Evolutionary conservation across 768 basidiomycete genomes (phyloP).

Genomic region (Tulasnella sp.): DNA sequence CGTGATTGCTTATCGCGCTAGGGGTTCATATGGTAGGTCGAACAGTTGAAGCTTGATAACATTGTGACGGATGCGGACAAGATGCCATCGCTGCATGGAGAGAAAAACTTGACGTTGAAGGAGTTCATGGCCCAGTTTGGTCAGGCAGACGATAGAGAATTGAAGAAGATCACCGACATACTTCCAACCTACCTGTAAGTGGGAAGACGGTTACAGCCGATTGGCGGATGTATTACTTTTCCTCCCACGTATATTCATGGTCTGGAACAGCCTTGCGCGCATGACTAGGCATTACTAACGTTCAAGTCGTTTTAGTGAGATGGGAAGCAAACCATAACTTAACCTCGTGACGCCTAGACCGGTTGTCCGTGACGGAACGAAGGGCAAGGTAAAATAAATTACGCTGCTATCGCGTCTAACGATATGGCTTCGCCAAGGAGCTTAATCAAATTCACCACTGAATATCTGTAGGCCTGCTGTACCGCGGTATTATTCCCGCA

Average conservation of each 20-base stretch:
- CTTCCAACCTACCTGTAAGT: conserved; percentile 40
- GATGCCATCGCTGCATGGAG: conserved; percentile 4
- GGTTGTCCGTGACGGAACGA: no score
- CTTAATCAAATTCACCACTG: background rate
- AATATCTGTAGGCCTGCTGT: conserved; percentile 9
- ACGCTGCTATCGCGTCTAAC: no score
- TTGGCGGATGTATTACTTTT: background rate
- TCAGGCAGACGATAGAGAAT: conserved; percentile 1
- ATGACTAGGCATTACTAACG: background rate
- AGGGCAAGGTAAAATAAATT: no score
- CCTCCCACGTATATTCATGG: background rate
- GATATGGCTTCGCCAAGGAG: no score
- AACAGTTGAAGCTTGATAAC: conserved; percentile 18
- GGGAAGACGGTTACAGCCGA: background rate
- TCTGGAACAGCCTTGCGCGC: background rate
- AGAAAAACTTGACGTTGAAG: conserved; percentile 9
- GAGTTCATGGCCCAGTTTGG: conserved; percentile 8
- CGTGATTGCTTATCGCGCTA: background rate
- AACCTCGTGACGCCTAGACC: no score
- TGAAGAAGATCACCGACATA: conserved; percentile 42
- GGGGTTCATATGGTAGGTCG: conserved; percentile 8
- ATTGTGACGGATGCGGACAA: conserved; percentile 9
- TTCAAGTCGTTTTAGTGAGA: background rate
- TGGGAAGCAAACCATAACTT: background rate
- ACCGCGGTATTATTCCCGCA: conserved; percentile 71